A percentile compares a stretch with the other conserved stretches of the same genome.
Evolutionary conservation across 1,284 basidiomycete species (phyloP).

Genomic region (Ganoderma lucidum): DNA sequence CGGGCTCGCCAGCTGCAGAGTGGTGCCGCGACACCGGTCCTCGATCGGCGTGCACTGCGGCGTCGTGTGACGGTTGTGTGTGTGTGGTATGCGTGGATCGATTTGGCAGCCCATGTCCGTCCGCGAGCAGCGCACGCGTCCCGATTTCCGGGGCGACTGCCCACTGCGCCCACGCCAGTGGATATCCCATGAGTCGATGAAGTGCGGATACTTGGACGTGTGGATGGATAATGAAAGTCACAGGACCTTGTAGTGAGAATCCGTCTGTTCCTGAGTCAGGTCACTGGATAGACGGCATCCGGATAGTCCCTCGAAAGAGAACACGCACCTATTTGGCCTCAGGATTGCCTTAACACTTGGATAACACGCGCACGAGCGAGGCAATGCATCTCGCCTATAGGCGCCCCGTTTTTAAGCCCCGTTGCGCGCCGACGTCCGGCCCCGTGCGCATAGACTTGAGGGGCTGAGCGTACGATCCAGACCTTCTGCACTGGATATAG

Average conservation of each 20-base stretch:
- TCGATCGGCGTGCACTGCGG: constrained; percentile 17
- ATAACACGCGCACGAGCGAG: background rate
- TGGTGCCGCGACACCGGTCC: background rate
- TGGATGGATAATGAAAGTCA: constrained; percentile 1
- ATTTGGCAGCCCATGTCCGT: constrained; percentile 21
- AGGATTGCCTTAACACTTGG: background rate
- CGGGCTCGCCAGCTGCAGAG: constrained; percentile 12
- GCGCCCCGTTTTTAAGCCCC: background rate
- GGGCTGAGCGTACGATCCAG: background rate
- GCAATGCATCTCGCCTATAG: background rate
- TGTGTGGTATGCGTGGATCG: constrained; percentile 6
- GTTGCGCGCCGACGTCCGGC: background rate
- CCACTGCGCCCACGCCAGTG: background rate
- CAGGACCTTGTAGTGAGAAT: background rate
- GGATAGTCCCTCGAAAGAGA: constrained; percentile 9
- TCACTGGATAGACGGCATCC: constrained; percentile 12
- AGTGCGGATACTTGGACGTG: background rate
- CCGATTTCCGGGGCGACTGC: constrained; percentile 16
- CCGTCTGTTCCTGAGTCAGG: background rate
- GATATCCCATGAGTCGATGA: background rate
- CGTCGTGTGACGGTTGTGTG: background rate
- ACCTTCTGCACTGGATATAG: background rate
- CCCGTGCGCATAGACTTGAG: background rate
- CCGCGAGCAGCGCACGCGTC: constrained; percentile 22
- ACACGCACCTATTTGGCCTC: constrained; percentile 13